A percentile compares a stretch with the other conserved stretches of the same genome.
Evolutionary conservation across 2,329 filamentous ascomycete genomes (phyloP).

Genomic region (Aspergillus brunneoviolaceus): DNA sequence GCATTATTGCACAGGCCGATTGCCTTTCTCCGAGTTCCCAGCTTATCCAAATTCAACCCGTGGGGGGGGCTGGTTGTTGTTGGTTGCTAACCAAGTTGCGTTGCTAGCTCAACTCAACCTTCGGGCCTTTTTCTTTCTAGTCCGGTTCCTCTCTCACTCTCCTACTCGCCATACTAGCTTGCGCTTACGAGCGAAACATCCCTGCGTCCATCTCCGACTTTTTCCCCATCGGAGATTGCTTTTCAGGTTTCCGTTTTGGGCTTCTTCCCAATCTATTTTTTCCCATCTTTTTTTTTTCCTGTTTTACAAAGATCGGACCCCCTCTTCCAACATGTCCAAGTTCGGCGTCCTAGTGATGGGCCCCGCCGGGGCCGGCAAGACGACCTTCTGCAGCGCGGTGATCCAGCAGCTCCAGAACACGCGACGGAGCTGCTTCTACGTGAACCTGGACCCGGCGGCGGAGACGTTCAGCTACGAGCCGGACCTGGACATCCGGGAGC

Average conservation of each 20-base stretch:
- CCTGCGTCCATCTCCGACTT: not conserved
- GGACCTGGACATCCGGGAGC: slow-evolving; percentile 91
- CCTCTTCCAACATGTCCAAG: slow-evolving; percentile 68
- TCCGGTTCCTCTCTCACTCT: too few species aligned
- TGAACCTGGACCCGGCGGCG: slow-evolving; percentile 96
- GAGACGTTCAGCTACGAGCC: slow-evolving; percentile 89
- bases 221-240: not conserved
- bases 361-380: slow-evolving; percentile 93
- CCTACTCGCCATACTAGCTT: not conserved
- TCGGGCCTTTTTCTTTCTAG: not conserved
- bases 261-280: not conserved
- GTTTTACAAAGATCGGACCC: not conserved
- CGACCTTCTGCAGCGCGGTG: slow-evolving; percentile 89
- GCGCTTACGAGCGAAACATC: not conserved
- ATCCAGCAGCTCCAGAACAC: slow-evolving; percentile 91
- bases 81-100: not conserved
- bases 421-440: slow-evolving; percentile 92
- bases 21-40: not conserved
- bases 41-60: not conserved
- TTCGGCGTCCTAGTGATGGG: slow-evolving; percentile 95
- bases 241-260: not conserved
- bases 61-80: not conserved
- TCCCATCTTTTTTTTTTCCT: too few species aligned
- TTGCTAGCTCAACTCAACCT: not conserved
- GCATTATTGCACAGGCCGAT: not conserved